Conservation (phyloP, 2,329 filamentous ascomycete genomes). For the Cercospora sp. region DNA sequence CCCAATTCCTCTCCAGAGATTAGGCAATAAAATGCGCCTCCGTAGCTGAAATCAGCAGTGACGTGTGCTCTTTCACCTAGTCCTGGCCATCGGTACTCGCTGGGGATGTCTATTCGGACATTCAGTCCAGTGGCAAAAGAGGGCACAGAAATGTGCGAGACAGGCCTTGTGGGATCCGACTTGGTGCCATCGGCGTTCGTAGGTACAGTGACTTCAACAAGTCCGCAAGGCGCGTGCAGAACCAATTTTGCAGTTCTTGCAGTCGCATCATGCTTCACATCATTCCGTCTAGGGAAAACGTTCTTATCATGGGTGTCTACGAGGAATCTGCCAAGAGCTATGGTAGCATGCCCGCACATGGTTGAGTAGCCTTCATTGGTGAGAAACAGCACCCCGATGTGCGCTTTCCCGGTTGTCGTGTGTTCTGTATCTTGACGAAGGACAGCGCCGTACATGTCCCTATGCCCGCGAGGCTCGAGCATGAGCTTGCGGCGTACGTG, state of each 20-base stretch:
- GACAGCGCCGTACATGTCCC: constrained; percentile 55
- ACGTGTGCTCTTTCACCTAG: constrained; percentile 36
- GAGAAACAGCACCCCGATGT: constrained; percentile 52
- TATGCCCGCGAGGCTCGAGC: constrained; percentile 52
- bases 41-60: constrained; percentile 43
- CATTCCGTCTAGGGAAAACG: constrained; percentile 43
- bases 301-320: constrained; percentile 42
- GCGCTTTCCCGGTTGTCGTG: constrained; percentile 40
- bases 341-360: constrained; percentile 56
- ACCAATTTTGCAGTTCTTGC: constrained; percentile 36
- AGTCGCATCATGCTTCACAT: constrained; percentile 35
- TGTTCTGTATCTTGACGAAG: constrained; percentile 46
- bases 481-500: constrained; percentile 45
- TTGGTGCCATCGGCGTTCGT: constrained; percentile 30
- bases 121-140: constrained; percentile 43
- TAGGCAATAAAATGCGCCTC: constrained; percentile 49
- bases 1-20: constrained; percentile 43
- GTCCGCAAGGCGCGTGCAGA: constrained; percentile 50
- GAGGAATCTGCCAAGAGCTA: constrained; percentile 45
- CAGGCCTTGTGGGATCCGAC: constrained; percentile 43
- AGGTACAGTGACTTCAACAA: constrained; percentile 47
- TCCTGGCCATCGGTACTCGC: constrained; percentile 42
- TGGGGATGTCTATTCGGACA: constrained; percentile 37
- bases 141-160: constrained; percentile 47
- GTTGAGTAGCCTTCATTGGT: constrained; percentile 53